Evolutionary conservation across 2,329 filamentous ascomycete species (phyloP).

Genomic region (Rugonectria rugulosa): DNA sequence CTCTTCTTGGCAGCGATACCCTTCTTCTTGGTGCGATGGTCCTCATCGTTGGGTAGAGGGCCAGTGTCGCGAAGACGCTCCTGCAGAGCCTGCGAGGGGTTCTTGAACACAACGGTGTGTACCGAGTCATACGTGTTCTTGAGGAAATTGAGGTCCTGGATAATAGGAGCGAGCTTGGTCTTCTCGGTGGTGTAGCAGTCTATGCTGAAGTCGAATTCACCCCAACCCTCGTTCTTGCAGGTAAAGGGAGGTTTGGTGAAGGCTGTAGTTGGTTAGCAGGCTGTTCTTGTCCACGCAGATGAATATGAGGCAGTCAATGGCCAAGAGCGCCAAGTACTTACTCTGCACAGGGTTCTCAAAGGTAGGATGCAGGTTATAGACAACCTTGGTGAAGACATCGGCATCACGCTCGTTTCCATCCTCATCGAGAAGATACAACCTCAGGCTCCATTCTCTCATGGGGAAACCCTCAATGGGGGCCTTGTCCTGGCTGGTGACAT

Average conservation of each 20-base stretch:
- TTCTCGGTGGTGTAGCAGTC: constrained; percentile 85
- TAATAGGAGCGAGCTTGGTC: constrained; percentile 75
- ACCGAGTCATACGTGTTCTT: constrained; percentile 81
- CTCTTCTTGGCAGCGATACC: constrained; percentile 79
- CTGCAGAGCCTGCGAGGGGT: constrained; percentile 87
- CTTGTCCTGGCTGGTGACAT: constrained; percentile 67
- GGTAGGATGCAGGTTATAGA: constrained; percentile 92
- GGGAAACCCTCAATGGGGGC: constrained; percentile 87
- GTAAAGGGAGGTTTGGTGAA: constrained; percentile 87
- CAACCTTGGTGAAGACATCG: constrained; percentile 88
- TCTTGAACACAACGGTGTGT: constrained; percentile 86
- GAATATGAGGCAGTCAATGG: not conserved
- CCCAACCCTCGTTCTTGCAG: constrained; percentile 95
- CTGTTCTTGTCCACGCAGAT: not conserved
- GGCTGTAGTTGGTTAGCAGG: constrained; percentile 55
- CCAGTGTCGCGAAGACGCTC: constrained; percentile 83
- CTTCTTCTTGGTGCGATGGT: constrained; percentile 65
- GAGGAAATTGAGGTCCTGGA: constrained; percentile 93
- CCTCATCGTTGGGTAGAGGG: constrained; percentile 79
- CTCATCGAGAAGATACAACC: constrained; percentile 84
- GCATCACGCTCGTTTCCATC: constrained; percentile 85
- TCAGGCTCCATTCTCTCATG: constrained; percentile 91
- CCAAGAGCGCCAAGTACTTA: constrained; percentile 55
- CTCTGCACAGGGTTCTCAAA: constrained; percentile 89
- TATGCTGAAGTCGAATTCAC: constrained; percentile 96